Base-by-base conservation (phyloP, 2,329 filamentous ascomycete species). In the Phialophora tarda region DNA sequence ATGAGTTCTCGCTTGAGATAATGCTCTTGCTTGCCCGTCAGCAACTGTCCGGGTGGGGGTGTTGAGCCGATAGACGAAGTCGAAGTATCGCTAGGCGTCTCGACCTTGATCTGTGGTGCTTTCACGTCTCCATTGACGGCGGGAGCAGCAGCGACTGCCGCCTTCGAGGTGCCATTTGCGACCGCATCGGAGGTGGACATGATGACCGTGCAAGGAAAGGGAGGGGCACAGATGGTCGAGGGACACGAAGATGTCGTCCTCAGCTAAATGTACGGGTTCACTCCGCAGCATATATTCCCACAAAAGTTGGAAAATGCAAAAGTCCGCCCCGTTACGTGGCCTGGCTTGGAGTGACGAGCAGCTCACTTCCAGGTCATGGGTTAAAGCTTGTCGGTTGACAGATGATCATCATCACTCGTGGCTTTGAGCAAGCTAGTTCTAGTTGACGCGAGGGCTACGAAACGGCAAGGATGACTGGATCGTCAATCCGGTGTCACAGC, bases 21-120 rank as follows among this genome's bases (percentile, higher is more conserved):
- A 78, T 99, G 95, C 78, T 99, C 95, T 84, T 99, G 94, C 81
- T 97, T 98, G 72, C 95, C 95, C 0, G 93, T 97, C 76, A 99
- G 81, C 70, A 89, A 80, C 58, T 86, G 85, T 24, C 84, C 85
- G 38, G 83, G 81, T n/a, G 83, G 83, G 57, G 83, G 82, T 26
- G 66, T 63, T 4, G 68, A 66, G 34, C 55, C 51, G 34, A 47
- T 32, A 5, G 54, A 56, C 4, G 65, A 61, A 26, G 65, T n/a
- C 6, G 63, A 38, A 24, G 47, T 17, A n/a, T 14, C 8, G n/a
- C 28, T 24, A 2, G 55, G 38, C 8, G 55, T 34, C 4, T 65
- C 59, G 28, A 64, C 51, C 11, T 24, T 65, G 53, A 60, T 64
- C 24, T 62, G 26, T 54, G 65, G 65, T 3, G 61, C 38, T 50